phyloP scores from a whole-genome alignment of 1,284 basidiomycete genomes.

The Chiua sp. region DNA sequence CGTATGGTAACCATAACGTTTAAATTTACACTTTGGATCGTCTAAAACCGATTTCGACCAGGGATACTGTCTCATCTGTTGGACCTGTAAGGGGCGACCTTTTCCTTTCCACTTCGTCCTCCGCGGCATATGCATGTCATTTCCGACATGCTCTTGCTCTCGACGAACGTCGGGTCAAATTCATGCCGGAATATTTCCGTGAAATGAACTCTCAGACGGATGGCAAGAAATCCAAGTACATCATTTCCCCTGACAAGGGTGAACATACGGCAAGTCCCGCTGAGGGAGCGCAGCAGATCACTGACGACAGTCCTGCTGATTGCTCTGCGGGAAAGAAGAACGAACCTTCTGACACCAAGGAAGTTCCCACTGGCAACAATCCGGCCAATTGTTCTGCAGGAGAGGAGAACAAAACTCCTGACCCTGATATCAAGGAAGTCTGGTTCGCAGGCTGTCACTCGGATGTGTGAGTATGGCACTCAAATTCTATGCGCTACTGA shows the following conservation, averaged over 20 bases:
- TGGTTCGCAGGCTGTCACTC: constrained; percentile 36
- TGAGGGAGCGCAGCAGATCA: neutral
- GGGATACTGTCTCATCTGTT: constrained; percentile 50
- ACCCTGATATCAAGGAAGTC: constrained; percentile 37
- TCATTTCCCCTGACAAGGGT: neutral
- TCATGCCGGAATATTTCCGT: constrained; percentile 43
- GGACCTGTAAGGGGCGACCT: constrained; percentile 32
- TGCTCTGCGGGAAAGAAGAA: neutral
- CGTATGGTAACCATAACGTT: constrained; percentile 38
- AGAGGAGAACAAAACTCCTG: neutral
- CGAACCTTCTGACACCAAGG: constrained; percentile 5
- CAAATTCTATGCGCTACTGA: neutral
- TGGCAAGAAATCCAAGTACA: constrained; percentile 17
- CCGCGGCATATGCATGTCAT: constrained; percentile 34
- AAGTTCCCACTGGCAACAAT: too few species aligned
- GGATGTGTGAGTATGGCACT: constrained; percentile 33
- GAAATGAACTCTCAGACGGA: constrained; percentile 27
- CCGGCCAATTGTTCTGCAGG: neutral
- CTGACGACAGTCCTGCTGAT: neutral
- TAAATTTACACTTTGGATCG: neutral
- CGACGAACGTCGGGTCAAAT: constrained; percentile 46
- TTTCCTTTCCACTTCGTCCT: constrained; percentile 28
- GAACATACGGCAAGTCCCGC: neutral
- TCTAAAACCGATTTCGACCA: constrained; percentile 12
- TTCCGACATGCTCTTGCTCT: constrained; percentile 48